Evolutionary conservation across 2,329 filamentous ascomycete genomes (phyloP).

Genomic region (Colletotrichum musicola): DNA sequence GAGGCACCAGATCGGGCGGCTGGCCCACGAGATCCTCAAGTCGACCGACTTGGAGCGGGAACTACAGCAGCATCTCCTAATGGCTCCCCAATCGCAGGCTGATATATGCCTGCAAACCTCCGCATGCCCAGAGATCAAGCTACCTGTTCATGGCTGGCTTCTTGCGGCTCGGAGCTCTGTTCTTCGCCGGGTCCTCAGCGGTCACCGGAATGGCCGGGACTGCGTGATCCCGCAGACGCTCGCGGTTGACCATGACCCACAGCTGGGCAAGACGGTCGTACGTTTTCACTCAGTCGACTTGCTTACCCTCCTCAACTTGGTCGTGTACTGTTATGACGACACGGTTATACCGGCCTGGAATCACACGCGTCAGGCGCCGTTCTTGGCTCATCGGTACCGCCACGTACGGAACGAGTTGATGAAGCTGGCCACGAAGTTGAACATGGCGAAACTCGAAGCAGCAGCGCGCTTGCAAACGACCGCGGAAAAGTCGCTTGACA

Average conservation of each 20-base stretch:
- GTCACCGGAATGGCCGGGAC: conserved; percentile 66
- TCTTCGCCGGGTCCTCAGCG: conserved; percentile 72
- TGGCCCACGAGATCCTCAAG: conserved; percentile 67
- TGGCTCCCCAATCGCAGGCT: conserved; percentile 54
- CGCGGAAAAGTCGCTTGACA: conserved; percentile 72
- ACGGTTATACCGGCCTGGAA: conserved; percentile 88
- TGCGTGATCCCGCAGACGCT: conserved; percentile 72
- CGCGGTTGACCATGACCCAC: conserved; percentile 62
- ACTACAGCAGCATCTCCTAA: conserved; percentile 61
- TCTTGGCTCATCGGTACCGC: conserved; percentile 79
- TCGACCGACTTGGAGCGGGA: conserved; percentile 77
- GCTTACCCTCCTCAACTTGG: conserved; percentile 82
- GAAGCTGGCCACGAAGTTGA: conserved; percentile 80
- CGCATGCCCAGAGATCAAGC: conserved; percentile 73
- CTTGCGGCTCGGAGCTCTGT: conserved; percentile 79
- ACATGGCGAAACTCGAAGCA: conserved; percentile 79
- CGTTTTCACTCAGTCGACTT: conserved; percentile 79
- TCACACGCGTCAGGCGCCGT: conserved; percentile 74
- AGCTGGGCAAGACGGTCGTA: conserved; percentile 64
- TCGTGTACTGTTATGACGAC: conserved; percentile 86
- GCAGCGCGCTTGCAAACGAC: conserved; percentile 81
- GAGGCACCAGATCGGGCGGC: conserved; percentile 64
- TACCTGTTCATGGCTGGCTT: conserved; percentile 88
- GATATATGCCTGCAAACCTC: conserved; percentile 66
- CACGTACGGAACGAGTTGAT: conserved; percentile 88